Evolutionary conservation across 805 yeast species (phyloP).

Genomic region (Metschnikowia cubensis): DNA sequence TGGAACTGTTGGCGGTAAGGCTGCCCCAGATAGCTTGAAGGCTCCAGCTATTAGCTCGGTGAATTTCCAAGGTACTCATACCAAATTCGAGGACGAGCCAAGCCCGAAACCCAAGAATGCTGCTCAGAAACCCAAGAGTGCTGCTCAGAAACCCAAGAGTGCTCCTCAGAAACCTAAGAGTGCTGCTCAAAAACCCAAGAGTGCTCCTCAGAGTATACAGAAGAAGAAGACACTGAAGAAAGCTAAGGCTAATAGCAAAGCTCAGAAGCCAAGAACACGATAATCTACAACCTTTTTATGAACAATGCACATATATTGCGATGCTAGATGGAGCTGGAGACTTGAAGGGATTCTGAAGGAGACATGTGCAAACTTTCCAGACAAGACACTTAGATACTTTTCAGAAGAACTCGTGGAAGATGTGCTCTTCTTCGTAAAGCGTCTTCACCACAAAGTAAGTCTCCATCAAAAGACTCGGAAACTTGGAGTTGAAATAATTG

Average conservation of each 20-base stretch:
- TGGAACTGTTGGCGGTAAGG: conserved; percentile 33
- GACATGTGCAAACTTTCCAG: no score
- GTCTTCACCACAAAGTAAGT: conserved; percentile 60
- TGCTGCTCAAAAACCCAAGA: neutral
- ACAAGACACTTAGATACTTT: neutral
- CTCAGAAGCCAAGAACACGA: conserved; percentile 5
- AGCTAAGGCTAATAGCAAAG: neutral
- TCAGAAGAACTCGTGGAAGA: conserved; percentile 41
- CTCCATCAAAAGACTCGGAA: conserved; percentile 77
- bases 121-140: no score
- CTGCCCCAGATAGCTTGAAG: conserved; percentile 22
- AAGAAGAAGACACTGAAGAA: neutral
- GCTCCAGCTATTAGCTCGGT: conserved; percentile 51
- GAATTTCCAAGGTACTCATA: conserved; percentile 53
- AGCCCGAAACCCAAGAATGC: neutral
- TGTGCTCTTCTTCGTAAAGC: conserved; percentile 60
- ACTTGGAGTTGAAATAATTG: conserved; percentile 64
- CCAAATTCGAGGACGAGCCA: conserved; percentile 36
- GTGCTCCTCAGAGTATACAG: neutral
- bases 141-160: neutral
- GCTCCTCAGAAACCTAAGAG: neutral
- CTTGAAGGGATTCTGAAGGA: neutral
- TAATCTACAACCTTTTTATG: neutral
- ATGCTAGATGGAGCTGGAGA: neutral
- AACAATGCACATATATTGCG: neutral